Evolutionary conservation across 352 stramenopile genomes (phyloP).

Genomic region (Aphanomyces astaci): DNA sequence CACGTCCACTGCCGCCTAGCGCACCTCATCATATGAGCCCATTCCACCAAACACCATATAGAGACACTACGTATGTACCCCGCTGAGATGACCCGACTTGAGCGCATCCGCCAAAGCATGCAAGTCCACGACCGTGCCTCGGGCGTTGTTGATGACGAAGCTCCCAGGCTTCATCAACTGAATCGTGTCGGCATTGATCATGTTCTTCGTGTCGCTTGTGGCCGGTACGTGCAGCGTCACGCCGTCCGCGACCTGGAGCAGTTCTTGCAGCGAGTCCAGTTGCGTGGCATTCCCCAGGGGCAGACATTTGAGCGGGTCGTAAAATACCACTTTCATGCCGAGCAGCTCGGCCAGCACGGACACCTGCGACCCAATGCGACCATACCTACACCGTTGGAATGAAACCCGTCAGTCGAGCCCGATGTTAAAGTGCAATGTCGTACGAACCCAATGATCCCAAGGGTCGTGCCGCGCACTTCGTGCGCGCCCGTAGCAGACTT

Average conservation of each 20-base stretch:
- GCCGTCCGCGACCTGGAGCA: conserved; percentile 83
- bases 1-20: conserved; percentile 74
- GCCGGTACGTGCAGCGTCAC: conserved; percentile 95
- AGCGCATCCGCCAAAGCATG: conserved; percentile 87
- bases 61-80: conserved; percentile 42
- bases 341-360: conserved; percentile 77
- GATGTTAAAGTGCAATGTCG: no score
- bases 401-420: no score
- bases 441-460: conserved; percentile 66
- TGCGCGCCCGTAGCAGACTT: conserved; percentile 70
- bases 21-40: no score
- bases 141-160: conserved; percentile 93
- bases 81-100: conserved; percentile 70
- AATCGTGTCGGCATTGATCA: conserved; percentile 87
- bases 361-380: conserved; percentile 74
- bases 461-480: conserved; percentile 72
- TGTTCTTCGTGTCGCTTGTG: conserved; percentile 87
- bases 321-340: conserved; percentile 93
- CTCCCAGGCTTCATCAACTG: conserved; percentile 88
- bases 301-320: conserved; percentile 85
- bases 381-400: conserved; percentile 14
- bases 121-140: conserved; percentile 92
- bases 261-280: conserved; percentile 75
- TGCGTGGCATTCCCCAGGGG: conserved; percentile 71
- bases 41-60: no score